Conservation (phyloP, 805 yeast species). For the baker's yeast (Saccharomyces cerevisiae) region DNA sequence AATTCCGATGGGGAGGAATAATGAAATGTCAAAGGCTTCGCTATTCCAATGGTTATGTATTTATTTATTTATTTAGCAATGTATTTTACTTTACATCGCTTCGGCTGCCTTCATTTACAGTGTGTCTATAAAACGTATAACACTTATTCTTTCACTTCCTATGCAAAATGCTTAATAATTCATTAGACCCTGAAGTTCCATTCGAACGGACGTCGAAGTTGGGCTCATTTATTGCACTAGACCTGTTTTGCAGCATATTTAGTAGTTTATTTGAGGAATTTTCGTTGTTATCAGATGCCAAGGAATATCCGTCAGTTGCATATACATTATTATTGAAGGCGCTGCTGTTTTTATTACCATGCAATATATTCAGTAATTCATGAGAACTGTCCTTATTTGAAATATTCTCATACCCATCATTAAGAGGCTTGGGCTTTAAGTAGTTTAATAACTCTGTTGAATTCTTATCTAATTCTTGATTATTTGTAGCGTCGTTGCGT, state of each 20-base stretch:
- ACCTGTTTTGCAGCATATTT: conserved; percentile 2
- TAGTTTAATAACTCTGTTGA: background rate
- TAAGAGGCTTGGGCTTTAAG: background rate
- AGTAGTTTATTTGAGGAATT: conserved; percentile 2
- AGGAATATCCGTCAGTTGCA: background rate
- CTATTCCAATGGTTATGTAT: background rate
- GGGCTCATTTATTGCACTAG: conserved; percentile 1
- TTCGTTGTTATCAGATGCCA: background rate
- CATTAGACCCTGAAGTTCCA: conserved; percentile 13
- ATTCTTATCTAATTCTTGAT: background rate
- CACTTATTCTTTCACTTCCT: conserved; percentile 2
- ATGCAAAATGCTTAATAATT: conserved; percentile 21
- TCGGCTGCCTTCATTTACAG: background rate
- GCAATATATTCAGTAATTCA: conserved; percentile 7
- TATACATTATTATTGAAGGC: background rate
- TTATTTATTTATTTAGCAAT: background rate
- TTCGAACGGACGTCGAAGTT: background rate
- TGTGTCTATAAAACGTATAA: background rate
- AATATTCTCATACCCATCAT: background rate
- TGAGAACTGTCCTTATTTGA: background rate
- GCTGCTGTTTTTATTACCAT: background rate
- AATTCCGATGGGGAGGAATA: conserved; percentile 30
- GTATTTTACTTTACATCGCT: background rate
- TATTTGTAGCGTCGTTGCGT: background rate
- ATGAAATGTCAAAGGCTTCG: background rate